Conservation (phyloP, 225 moss, liverwort and hornwort species). For the Climacium dendroides region DNA sequence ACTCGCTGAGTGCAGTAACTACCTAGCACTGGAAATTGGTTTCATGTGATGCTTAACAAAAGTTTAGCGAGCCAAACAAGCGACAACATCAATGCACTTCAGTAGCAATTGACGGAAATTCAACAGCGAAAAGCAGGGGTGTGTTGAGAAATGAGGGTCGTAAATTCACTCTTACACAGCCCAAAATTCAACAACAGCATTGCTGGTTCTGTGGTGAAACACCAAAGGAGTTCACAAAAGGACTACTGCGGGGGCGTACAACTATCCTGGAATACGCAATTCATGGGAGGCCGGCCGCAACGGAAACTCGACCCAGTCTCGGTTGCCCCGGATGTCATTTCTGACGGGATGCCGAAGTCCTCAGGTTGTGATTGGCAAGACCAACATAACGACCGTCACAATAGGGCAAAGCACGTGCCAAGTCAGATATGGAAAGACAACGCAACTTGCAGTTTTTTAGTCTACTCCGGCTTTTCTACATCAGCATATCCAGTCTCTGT, state of each 20-base stretch:
- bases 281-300: not conserved
- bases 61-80: not conserved
- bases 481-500: constrained; percentile 58
- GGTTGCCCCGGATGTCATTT: not conserved
- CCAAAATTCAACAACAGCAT: not conserved
- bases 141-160: not conserved
- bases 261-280: not conserved
- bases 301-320: not conserved
- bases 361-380: not conserved
- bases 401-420: not conserved
- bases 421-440: not conserved
- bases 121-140: not conserved
- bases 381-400: not conserved
- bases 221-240: not conserved
- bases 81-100: not conserved
- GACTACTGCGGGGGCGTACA: not conserved
- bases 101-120: not conserved
- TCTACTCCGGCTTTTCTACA: constrained; percentile 64
- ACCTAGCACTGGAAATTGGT: not conserved
- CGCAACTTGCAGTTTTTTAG: not conserved
- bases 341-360: not conserved
- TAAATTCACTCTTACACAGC: not conserved
- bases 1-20: not conserved
- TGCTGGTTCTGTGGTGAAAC: not conserved
- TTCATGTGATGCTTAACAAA: not conserved